phyloP scores from a whole-genome alignment of 345 rosid genomes.

The Citrus cavaleriei region DNA sequence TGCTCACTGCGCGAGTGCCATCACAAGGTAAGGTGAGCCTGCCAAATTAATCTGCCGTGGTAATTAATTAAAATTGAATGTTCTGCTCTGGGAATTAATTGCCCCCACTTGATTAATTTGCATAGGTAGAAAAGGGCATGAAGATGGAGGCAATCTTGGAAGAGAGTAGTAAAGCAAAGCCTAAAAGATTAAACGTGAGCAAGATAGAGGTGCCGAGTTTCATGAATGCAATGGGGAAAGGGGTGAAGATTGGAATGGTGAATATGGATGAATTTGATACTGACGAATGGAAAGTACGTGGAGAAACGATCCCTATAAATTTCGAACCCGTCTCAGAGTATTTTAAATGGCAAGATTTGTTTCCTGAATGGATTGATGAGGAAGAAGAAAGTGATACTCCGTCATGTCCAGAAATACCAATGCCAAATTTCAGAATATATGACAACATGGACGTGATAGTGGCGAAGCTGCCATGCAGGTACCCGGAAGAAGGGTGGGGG shows the following conservation, averaged over 20 bases:
- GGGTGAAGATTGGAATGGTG: slow-evolving; percentile 71
- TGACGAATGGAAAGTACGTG: slow-evolving; percentile 50
- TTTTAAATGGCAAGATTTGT: slow-evolving; percentile 71
- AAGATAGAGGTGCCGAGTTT: slow-evolving; percentile 64
- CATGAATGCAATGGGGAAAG: slow-evolving; percentile 42
- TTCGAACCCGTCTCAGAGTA: slow-evolving; percentile 58
- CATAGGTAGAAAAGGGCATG: slow-evolving; percentile 48
- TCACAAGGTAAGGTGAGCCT: slow-evolving; percentile 93
- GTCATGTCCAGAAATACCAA: slow-evolving; percentile 79
- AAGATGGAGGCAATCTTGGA: slow-evolving; percentile 60
- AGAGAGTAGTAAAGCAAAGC: slow-evolving; percentile 15
- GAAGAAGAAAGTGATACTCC: slow-evolving; percentile 75
- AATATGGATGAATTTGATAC: slow-evolving; percentile 72
- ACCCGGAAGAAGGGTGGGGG: slow-evolving; percentile 78
- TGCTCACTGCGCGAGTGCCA: slow-evolving; percentile 78
- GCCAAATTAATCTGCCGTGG: background rate
- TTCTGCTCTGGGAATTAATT: background rate
- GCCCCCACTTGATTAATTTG: slow-evolving; percentile 4
- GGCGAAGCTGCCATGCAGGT: slow-evolving; percentile 71
- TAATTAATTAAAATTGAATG: background rate
- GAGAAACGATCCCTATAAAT: slow-evolving; percentile 44
- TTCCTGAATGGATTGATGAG: slow-evolving; percentile 98
- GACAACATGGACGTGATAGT: slow-evolving; percentile 66
- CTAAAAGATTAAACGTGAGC: slow-evolving; percentile 22
- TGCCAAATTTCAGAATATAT: slow-evolving; percentile 53